Conservation (phyloP, 805 yeast species). For the Pichia deserticola region DNA sequence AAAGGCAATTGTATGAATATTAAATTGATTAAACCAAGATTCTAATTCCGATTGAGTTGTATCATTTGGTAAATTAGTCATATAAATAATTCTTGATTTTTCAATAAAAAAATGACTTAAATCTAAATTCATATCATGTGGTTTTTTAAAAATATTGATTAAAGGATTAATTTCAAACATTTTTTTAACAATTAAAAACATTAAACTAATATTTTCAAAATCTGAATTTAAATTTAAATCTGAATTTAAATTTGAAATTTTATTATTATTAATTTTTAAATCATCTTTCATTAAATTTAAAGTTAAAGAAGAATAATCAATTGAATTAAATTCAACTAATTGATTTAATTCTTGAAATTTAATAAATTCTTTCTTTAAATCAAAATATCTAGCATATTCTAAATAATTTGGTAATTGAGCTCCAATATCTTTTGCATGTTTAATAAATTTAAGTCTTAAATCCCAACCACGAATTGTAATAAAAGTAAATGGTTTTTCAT, state of each 20-base stretch:
- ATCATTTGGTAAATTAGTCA: conserved; percentile 76
- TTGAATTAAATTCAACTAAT: conserved; percentile 5
- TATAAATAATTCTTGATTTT: conserved; percentile 67
- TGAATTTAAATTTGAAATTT: background rate
- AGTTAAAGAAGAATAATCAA: background rate
- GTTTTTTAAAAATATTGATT: conserved; percentile 44
- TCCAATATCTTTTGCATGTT: conserved; percentile 74
- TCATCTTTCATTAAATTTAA: background rate
- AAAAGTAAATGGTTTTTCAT: conserved; percentile 46
- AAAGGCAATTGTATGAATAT: conserved; percentile 79
- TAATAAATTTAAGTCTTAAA: conserved; percentile 65
- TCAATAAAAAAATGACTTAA: conserved; percentile 59
- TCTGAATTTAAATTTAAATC: background rate
- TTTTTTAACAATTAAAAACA: conserved; percentile 3
- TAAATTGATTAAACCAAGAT: conserved; percentile 83
- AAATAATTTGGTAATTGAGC: conserved; percentile 67
- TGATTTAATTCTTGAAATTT: conserved; percentile 50
- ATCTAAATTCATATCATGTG: conserved; percentile 74
- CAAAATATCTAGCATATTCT: conserved; percentile 71
- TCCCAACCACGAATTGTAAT: conserved; percentile 63
- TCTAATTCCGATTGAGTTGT: conserved; percentile 88
- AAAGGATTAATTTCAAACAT: background rate
- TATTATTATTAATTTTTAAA: background rate
- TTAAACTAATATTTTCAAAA: background rate
- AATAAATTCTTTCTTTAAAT: conserved; percentile 62